Evolutionary conservation across 352 stramenopile genomes (phyloP).

Genomic region (Phytopythium cucurbitacearum): DNA sequence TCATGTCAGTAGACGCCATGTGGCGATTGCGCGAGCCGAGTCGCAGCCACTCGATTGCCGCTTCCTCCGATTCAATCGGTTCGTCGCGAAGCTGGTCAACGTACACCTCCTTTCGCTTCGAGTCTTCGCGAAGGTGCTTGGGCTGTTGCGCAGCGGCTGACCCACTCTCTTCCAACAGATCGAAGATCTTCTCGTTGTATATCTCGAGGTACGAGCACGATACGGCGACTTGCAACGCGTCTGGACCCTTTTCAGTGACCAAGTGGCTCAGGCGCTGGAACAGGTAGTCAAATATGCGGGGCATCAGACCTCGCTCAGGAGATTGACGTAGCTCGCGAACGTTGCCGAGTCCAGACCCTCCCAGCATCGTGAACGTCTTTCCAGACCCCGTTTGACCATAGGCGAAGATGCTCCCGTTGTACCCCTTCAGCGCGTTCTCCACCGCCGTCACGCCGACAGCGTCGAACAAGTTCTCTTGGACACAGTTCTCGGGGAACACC

Average conservation of each 20-base stretch:
- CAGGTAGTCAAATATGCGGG: constrained; percentile 82
- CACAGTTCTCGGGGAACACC: constrained; percentile 64
- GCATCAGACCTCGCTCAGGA: constrained; percentile 67
- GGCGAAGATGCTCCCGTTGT: constrained; percentile 88
- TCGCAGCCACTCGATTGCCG: constrained; percentile 74
- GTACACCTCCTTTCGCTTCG: constrained; percentile 68
- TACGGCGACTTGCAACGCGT: constrained; percentile 51
- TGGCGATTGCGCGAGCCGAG: constrained; percentile 86
- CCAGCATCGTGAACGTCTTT: constrained; percentile 89
- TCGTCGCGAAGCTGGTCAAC: constrained; percentile 75
- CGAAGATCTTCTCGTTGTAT: constrained; percentile 90
- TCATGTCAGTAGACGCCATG: constrained; percentile 97
- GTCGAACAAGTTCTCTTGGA: constrained; percentile 81
- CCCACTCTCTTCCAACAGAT: constrained; percentile 66
- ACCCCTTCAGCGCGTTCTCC: constrained; percentile 80
- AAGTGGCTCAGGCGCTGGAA: constrained; percentile 53
- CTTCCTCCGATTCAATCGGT: constrained; percentile 48
- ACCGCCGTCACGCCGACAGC: constrained; percentile 68
- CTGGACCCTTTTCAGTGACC: constrained; percentile 24
- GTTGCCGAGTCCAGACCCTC: constrained; percentile 25
- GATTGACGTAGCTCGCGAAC: constrained; percentile 42
- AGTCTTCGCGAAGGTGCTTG: constrained; percentile 75
- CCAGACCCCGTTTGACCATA: constrained; percentile 87
- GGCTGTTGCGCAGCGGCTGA: constrained; percentile 38
- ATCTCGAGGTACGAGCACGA: constrained; percentile 89